These are phyloP conservation scores for Nothopassalora personata DNA, from an alignment of 2,329 filamentous ascomycete genomes.

Conservation along the genomic window DNA sequence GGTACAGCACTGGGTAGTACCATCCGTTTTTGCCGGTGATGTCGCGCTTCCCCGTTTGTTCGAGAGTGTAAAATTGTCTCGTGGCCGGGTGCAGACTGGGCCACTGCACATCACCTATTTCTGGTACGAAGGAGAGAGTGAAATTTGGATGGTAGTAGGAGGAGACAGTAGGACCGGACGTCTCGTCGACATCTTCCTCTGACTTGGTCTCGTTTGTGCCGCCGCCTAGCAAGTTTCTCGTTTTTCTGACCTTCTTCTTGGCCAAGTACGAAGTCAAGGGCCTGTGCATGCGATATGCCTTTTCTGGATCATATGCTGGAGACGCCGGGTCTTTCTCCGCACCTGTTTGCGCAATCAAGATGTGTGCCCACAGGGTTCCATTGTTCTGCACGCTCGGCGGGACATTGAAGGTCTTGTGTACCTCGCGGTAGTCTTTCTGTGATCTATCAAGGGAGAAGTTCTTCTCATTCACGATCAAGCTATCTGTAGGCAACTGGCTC, in stretches of 20 bases:
- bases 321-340: slow-evolving; percentile 69
- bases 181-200: slow-evolving; percentile 43
- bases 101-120: slow-evolving; percentile 65
- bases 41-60: slow-evolving; percentile 76
- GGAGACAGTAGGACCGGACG: slow-evolving; percentile 62
- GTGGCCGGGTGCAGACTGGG: slow-evolving; percentile 65
- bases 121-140: slow-evolving; percentile 79
- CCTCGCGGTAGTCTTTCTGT: slow-evolving; percentile 68
- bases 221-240: slow-evolving; percentile 69
- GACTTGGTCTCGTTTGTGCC: slow-evolving; percentile 44
- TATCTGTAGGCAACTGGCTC: slow-evolving; percentile 58
- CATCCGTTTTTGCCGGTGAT: slow-evolving; percentile 79
- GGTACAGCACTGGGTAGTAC: slow-evolving; percentile 86
- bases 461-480: slow-evolving; percentile 72
- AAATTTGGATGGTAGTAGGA: slow-evolving; percentile 96
- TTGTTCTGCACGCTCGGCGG: slow-evolving; percentile 81
- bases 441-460: slow-evolving; percentile 53
- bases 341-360: slow-evolving; percentile 77
- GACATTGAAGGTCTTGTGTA: slow-evolving; percentile 71
- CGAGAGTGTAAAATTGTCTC: slow-evolving; percentile 72
- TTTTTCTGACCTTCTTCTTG: slow-evolving; percentile 86
- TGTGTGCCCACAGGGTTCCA: slow-evolving; percentile 90
- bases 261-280: slow-evolving; percentile 84
- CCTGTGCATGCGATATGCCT: slow-evolving; percentile 76
- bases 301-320: slow-evolving; percentile 64